A percentile compares a stretch with the other conserved stretches of the same genome.
phyloP scores from a whole-genome alignment of 768 basidiomycete genomes.

The Hericium rajendrae region DNA sequence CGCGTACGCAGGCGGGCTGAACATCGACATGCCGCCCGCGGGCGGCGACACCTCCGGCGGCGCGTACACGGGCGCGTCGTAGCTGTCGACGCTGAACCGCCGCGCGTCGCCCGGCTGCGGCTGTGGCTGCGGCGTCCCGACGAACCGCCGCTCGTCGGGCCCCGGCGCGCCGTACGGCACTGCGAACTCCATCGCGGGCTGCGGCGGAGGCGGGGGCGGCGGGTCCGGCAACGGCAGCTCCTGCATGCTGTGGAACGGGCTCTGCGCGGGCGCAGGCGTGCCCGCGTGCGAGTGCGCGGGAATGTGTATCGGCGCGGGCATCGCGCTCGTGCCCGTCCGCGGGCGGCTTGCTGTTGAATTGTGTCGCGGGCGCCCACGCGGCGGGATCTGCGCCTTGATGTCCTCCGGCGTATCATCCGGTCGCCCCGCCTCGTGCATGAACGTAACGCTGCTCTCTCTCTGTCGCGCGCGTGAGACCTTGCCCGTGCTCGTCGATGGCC shows the following conservation, averaged over 20 bases:
- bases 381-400: not conserved
- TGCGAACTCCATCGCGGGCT: not conserved
- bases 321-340: not conserved
- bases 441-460: conserved; percentile 21
- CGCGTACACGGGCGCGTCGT: not conserved
- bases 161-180: not conserved
- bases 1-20: not conserved
- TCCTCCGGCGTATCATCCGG: not conserved
- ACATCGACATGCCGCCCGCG: not conserved
- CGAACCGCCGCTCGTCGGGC: not conserved
- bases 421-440: conserved; percentile 15
- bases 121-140: not conserved
- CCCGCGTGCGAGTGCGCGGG: not conserved
- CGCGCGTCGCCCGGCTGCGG: not conserved
- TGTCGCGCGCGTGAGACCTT: conserved; percentile 12
- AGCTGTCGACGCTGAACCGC: not conserved
- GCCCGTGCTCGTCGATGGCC: too few species aligned
- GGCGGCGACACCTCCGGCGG: not conserved
- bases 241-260: not conserved
- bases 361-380: conserved; percentile 1
- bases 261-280: not conserved
- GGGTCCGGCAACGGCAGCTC: not conserved
- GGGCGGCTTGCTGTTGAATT: not conserved
- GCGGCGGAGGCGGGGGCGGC: not conserved
- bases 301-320: not conserved